phyloP scores from a whole-genome alignment of 2,329 filamentous ascomycete species.

The Colletotrichum sp. region DNA sequence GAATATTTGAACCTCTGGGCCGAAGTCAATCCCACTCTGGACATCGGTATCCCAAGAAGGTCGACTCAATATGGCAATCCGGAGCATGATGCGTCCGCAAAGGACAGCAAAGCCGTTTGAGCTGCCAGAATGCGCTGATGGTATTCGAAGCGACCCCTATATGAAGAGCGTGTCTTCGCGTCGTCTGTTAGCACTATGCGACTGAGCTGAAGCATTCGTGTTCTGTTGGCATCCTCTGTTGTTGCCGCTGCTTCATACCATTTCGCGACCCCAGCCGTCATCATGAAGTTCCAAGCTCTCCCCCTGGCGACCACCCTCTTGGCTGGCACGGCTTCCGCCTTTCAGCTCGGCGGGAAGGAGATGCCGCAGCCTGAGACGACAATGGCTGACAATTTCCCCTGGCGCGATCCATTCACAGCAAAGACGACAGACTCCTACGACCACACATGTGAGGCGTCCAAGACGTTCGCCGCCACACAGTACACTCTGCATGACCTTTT shows the following conservation, averaged over 20 bases:
- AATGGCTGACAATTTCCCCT: conserved; percentile 43
- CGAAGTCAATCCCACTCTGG: neutral
- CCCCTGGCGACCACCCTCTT: conserved; percentile 7
- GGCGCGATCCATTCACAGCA: conserved; percentile 43
- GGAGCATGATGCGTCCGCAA: conserved; percentile 32
- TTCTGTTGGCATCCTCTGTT: neutral
- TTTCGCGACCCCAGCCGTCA: neutral
- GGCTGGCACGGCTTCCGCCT: conserved; percentile 24
- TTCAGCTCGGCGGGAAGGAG: conserved; percentile 29
- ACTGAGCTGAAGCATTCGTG: neutral
- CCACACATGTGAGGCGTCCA: conserved; percentile 36
- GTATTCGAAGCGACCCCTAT: neutral
- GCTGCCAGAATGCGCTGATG: conserved; percentile 1
- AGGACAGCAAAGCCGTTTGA: conserved; percentile 32
- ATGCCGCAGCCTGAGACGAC: conserved; percentile 32
- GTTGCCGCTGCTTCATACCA: neutral
- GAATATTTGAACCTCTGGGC: neutral
- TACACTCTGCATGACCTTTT: conserved; percentile 49
- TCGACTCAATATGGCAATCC: conserved; percentile 28
- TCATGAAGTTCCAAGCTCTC: neutral
- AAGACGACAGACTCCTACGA: conserved; percentile 30
- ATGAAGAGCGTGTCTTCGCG: neutral
- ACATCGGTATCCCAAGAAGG: neutral
- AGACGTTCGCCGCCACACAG: conserved; percentile 42
- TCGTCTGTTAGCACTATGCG: neutral